A percentile compares a stretch with the other conserved stretches of the same genome.
phyloP scores from a whole-genome alignment of 495 filamentous ascomycete genomes.

The Neurospora sp. region DNA sequence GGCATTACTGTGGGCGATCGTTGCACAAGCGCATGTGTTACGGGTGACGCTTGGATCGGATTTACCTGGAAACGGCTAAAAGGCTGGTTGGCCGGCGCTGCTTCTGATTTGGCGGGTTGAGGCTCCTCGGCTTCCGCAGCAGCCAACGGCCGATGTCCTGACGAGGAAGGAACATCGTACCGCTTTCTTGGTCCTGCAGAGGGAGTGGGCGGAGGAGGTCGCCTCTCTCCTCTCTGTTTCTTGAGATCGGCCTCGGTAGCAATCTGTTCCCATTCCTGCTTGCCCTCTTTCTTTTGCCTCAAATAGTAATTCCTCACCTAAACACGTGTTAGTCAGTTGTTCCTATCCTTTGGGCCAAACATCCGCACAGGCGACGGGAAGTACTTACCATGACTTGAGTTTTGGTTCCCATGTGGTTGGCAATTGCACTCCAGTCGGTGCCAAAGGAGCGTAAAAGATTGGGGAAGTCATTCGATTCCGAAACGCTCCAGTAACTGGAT shows the following conservation, averaged over 20 bases:
- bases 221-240: constrained; percentile 58
- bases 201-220: constrained; percentile 55
- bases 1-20: constrained; percentile 7
- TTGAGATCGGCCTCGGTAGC: constrained; percentile 62
- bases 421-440: constrained; percentile 78
- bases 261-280: constrained; percentile 57
- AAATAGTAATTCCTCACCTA: constrained; percentile 92
- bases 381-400: constrained; percentile 79
- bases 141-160: constrained; percentile 43
- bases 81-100: constrained; percentile 18
- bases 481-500: constrained; percentile 97
- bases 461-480: constrained; percentile 77
- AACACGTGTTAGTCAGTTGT: constrained; percentile 15
- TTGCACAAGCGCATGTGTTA: constrained; percentile 14
- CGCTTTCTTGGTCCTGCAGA: constrained; percentile 39
- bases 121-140: constrained; percentile 47
- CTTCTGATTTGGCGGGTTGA: constrained; percentile 35
- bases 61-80: constrained; percentile 34
- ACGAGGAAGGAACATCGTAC: constrained; percentile 42
- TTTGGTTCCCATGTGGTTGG: constrained; percentile 80
- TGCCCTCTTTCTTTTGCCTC: constrained; percentile 55
- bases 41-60: constrained; percentile 24
- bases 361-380: background rate
- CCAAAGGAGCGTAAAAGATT: constrained; percentile 71
- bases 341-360: background rate